Base-by-base conservation (phyloP, 2,329 filamentous ascomycete species). In the Penicillium digitatum region DNA sequence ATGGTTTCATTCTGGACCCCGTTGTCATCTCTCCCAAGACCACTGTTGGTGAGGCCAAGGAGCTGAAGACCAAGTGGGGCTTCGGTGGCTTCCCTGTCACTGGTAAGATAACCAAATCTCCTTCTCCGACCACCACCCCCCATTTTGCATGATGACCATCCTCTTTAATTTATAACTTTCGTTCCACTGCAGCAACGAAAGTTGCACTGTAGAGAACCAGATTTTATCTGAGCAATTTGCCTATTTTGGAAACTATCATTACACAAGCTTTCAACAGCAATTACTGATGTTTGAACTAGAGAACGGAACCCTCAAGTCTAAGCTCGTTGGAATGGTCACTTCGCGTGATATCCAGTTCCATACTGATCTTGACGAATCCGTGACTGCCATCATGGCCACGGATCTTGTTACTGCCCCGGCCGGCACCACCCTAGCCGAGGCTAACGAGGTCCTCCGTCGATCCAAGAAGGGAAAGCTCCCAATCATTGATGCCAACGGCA, bases 391-490 rank as follows among this genome's bases (percentile, higher is more conserved):
- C 76, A 99, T 99, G 94, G 90, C 94, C 55, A 96, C 86, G 56
- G 90, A 97, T 65, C 86, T 99, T 29, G 84, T 96, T 71, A 99
- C 94, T 46, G 95, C 91, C 37, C 83, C 83, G 40, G 80, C 87
- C 64, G 93, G 93, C 54, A 89, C 95, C 62, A 90, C 86, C 54
- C 84, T 99, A 35, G 75, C 82, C 62, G 91, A 96, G 77, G 94
- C 94, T 70, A 99, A 99, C 79, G 85, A 86, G 66, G 93, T 97
- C 63, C 86, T 99, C 49, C 88, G 90, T 72, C 86, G 89, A 78
- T 97, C 93, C 59, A 96, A 96, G 85, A 99, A 99, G 83, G 94
- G 94, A 78, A 96, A 96, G 81, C 85, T 96, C 56, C 92, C 92
- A 58, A 95, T 96, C 59, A 87, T 96, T 47, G 92, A 96, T 76